A percentile compares a stretch with the other conserved stretches of the same genome.
These are phyloP conservation scores for Aureobasidium lini DNA, from an alignment of 2,329 filamentous ascomycete species.

Conservation along the genomic window DNA sequence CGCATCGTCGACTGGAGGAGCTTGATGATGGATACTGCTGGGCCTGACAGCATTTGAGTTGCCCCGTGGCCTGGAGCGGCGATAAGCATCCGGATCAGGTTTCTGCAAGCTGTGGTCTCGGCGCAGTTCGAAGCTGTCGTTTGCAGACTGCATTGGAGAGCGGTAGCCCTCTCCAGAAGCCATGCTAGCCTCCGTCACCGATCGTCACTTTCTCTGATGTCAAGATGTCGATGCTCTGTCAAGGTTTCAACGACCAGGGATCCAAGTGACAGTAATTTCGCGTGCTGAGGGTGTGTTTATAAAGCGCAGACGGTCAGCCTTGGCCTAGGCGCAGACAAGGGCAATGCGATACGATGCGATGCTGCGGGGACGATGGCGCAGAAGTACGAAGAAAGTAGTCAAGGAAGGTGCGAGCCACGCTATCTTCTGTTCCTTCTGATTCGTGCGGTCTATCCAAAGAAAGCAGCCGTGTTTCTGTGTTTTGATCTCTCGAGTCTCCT, in stretches of 20 bases:
- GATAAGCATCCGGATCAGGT: background rate
- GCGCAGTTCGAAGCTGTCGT: background rate
- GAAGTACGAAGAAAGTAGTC: background rate
- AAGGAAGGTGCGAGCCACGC: background rate
- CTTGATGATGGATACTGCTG: background rate
- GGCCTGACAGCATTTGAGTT: background rate
- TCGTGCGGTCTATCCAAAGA: background rate
- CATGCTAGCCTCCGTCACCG: background rate
- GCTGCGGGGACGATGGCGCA: background rate
- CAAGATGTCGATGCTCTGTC: background rate
- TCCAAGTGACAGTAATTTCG: background rate
- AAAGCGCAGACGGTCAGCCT: background rate
- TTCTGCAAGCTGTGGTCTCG: background rate
- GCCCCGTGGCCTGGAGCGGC: background rate
- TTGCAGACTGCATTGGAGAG: background rate
- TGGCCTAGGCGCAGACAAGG: background rate
- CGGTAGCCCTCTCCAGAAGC: conserved; percentile 1
- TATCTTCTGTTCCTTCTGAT: background rate
- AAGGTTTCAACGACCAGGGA: background rate
- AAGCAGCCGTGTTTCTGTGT: conserved; percentile 1
- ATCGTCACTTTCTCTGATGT: background rate
- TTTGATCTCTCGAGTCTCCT: background rate
- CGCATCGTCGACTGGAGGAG: conserved; percentile 48
- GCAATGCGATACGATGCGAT: background rate
- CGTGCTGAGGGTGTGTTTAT: background rate